Evolutionary conservation across 768 basidiomycete species (phyloP).

Genomic region (Podaxis rugospora): DNA sequence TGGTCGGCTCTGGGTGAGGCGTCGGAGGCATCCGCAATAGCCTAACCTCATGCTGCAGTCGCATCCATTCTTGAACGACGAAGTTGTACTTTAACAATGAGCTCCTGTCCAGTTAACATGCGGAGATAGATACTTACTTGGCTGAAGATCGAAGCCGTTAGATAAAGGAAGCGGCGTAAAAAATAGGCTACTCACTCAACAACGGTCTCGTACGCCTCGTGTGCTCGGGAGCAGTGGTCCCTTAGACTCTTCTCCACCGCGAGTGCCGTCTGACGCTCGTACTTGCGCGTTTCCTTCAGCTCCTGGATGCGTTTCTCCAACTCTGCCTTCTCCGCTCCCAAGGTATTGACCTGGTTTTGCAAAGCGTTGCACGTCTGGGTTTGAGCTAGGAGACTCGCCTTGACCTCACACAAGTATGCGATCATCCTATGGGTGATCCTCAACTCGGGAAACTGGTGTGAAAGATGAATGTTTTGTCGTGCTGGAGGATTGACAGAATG

Average conservation of each 20-base stretch:
- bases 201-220: slow-evolving; percentile 35
- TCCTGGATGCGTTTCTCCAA: slow-evolving; percentile 35
- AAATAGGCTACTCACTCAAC: slow-evolving; percentile 31
- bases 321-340: slow-evolving; percentile 30
- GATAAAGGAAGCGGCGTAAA: slow-evolving; percentile 7
- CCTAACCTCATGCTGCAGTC: slow-evolving; percentile 24
- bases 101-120: neutral
- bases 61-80: slow-evolving; percentile 25
- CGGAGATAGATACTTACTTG: slow-evolving; percentile 23
- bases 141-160: slow-evolving; percentile 17
- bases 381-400: slow-evolving; percentile 31
- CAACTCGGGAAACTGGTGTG: slow-evolving; percentile 45
- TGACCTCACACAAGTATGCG: slow-evolving; percentile 45
- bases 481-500: slow-evolving; percentile 9
- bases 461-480: slow-evolving; percentile 7
- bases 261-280: slow-evolving; percentile 49
- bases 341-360: slow-evolving; percentile 28
- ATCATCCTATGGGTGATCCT: slow-evolving; percentile 45
- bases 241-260: slow-evolving; percentile 50
- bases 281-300: slow-evolving; percentile 32
- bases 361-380: slow-evolving; percentile 28
- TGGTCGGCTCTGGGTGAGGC: slow-evolving; percentile 10
- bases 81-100: slow-evolving; percentile 26
- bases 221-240: slow-evolving; percentile 45
- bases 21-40: slow-evolving; percentile 15